Conservation (phyloP, 345 rosid genomes). For the Sonneratia caseolaris region DNA sequence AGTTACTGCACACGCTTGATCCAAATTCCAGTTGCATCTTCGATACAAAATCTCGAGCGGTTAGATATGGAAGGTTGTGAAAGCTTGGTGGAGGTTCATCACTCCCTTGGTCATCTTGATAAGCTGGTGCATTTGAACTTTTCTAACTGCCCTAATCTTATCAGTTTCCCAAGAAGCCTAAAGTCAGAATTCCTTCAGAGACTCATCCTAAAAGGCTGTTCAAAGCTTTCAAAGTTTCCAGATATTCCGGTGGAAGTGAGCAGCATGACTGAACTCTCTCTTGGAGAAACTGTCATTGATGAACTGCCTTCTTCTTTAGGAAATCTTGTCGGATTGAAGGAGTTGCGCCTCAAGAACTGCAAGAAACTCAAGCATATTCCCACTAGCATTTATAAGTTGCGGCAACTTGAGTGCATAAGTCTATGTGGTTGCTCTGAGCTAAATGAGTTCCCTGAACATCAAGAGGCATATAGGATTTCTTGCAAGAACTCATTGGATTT, state of each 20-base stretch:
- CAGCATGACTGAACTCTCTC: not conserved
- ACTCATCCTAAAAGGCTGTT: conserved; percentile 1
- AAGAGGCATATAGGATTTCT: not conserved
- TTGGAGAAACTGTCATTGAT: conserved; percentile 8
- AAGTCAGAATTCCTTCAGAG: conserved; percentile 2
- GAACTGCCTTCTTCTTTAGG: conserved; percentile 7
- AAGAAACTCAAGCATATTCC: not conserved
- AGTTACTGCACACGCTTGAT: not conserved
- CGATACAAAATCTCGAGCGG: conserved; percentile 3
- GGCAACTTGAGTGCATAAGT: not conserved
- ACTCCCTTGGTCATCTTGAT: not conserved
- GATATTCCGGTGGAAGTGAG: conserved; percentile 1
- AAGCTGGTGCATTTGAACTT: conserved; percentile 9
- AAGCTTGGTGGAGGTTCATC: conserved; percentile 6
- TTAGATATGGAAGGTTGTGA: conserved; percentile 7
- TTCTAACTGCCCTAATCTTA: conserved; percentile 6
- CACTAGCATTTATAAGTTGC: conserved; percentile 2
- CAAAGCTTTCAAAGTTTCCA: conserved; percentile 9
- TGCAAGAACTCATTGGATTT: not conserved
- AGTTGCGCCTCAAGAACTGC: not conserved
- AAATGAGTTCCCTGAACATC: not conserved
- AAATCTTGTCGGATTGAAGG: not conserved
- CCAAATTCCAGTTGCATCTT: conserved; percentile 2
- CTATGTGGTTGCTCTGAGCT: conserved; percentile 6
- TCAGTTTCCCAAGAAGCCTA: not conserved